Evolutionary conservation across 345 rosid species (phyloP), one percentile per base, ranked within the genome.

Genomic region (Lumnitzera racemosa): DNA sequence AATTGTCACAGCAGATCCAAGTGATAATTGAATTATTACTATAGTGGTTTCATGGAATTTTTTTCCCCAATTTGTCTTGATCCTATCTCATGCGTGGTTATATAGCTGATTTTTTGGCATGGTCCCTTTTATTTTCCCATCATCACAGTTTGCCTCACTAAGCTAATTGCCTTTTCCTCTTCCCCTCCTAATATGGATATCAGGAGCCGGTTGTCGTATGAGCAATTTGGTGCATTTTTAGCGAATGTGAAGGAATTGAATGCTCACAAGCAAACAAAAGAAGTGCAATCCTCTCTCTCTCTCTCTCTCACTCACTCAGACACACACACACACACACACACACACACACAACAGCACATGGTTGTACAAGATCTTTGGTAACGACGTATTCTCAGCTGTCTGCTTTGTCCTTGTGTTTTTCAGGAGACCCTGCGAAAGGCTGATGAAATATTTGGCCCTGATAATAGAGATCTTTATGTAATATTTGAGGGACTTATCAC

Each of bases 231-330:
- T 73, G 87, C 91, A 27, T 92, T 92, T 73, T 75, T 92, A 61
- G 91, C 88, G 3, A 92, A 92, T 66, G 96, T 92, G 0, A 92
- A 92, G 86, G 98, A 92, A 68, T 72, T 92, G 73, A 92, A 92
- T 67, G 78, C 97, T 20, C 97, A 84, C 74, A 92, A 84, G 73
- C 96, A 84, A 80, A 81, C 91, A 12, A 87, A 74, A 84, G 98
- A 92, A 58, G 98, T 92, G 68, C 50, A 9, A 0, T 25, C 17
- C 47, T 0, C 58, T 57, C 55, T 17, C 63, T 61, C 41, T 17
- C 54, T 13, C 59, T 13, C 15, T 15, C 41, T 9, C 8, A 24
- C 11, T 59, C 58, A 15, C 53, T 13, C n/a, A 14, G 11, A 36
- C 43, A 36, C 8, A 36, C 43, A 36, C 43, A 36, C 43, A 36